phyloP scores from a whole-genome alignment of 2,329 filamentous ascomycete genomes.

The Niveomyces coronatus region DNA sequence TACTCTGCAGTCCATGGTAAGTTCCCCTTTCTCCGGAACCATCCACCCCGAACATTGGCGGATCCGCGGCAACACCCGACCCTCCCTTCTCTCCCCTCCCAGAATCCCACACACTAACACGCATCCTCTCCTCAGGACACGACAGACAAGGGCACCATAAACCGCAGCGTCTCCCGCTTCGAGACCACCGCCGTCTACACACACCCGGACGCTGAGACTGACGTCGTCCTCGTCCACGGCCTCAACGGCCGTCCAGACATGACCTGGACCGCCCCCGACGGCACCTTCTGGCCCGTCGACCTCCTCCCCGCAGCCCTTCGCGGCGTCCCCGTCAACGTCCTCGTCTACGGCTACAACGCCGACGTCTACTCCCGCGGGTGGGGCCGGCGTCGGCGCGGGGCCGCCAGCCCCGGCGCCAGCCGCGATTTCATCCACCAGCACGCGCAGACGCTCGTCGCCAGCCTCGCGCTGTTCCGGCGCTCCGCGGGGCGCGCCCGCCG shows the following conservation, averaged over 20 bases:
- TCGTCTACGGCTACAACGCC: slow-evolving; percentile 68
- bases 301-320: slow-evolving; percentile 52
- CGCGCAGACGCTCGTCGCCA: slow-evolving; percentile 56
- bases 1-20: slow-evolving; percentile 2
- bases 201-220: slow-evolving; percentile 48
- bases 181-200: slow-evolving; percentile 50
- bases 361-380: slow-evolving; percentile 46
- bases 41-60: background rate
- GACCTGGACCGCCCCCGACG: slow-evolving; percentile 50
- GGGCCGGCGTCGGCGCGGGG: no score
- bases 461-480: slow-evolving; percentile 52
- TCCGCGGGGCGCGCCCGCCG: slow-evolving; percentile 45
- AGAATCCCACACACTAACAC: slow-evolving; percentile 4
- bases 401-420: slow-evolving; percentile 43
- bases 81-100: no score
- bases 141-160: slow-evolving; percentile 30
- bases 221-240: slow-evolving; percentile 63
- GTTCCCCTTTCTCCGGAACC: background rate
- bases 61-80: background rate
- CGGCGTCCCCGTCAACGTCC: slow-evolving; percentile 47
- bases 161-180: slow-evolving; percentile 31
- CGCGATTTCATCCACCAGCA: slow-evolving; percentile 61
- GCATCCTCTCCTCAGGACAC: no score
- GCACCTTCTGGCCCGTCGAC: slow-evolving; percentile 59
- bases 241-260: slow-evolving; percentile 54